Evolutionary conservation across 2,329 filamentous ascomycete species (phyloP).

Genomic region (Fusarium pseudocircinatum): DNA sequence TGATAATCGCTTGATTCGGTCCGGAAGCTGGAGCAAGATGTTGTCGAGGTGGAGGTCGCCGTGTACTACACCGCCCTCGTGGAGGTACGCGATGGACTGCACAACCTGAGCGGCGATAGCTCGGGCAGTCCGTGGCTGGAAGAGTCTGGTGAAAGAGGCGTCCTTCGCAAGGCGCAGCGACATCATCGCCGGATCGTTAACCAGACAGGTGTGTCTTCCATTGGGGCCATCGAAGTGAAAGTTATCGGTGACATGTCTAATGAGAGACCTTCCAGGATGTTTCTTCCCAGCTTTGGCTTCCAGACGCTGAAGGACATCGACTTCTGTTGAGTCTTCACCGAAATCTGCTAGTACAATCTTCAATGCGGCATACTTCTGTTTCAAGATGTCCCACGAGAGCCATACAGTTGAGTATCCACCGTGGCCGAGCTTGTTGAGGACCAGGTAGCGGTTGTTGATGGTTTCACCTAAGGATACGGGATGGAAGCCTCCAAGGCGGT

Average conservation of each 20-base stretch:
- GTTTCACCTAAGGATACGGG: conserved; percentile 34
- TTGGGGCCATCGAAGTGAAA: conserved; percentile 37
- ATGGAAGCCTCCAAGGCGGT: conserved; percentile 33
- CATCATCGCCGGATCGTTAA: conserved; percentile 40
- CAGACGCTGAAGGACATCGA: conserved; percentile 30
- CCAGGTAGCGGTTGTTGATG: conserved; percentile 36
- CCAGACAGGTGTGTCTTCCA: conserved; percentile 36
- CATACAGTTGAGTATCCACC: conserved; percentile 41
- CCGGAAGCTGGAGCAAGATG: conserved; percentile 32
- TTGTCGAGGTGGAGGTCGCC: conserved; percentile 39
- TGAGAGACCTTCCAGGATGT: conserved; percentile 28
- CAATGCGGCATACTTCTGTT: conserved; percentile 35
- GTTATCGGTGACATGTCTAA: conserved; percentile 31
- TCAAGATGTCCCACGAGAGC: conserved; percentile 38
- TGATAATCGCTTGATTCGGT: conserved; percentile 17
- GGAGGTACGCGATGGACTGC: conserved; percentile 32
- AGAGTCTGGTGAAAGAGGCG: conserved; percentile 27
- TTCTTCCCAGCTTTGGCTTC: conserved; percentile 17
- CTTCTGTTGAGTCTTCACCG: conserved; percentile 31
- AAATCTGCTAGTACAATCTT: conserved; percentile 39
- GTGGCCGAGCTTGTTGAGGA: conserved; percentile 41
- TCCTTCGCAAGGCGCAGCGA: conserved; percentile 35
- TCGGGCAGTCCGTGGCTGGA: conserved; percentile 32
- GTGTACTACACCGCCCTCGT: conserved; percentile 34
- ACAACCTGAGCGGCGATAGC: conserved; percentile 36